Evolutionary conservation across 805 yeast genomes (phyloP).

Genomic region (Saturnispora mendoncae): DNA sequence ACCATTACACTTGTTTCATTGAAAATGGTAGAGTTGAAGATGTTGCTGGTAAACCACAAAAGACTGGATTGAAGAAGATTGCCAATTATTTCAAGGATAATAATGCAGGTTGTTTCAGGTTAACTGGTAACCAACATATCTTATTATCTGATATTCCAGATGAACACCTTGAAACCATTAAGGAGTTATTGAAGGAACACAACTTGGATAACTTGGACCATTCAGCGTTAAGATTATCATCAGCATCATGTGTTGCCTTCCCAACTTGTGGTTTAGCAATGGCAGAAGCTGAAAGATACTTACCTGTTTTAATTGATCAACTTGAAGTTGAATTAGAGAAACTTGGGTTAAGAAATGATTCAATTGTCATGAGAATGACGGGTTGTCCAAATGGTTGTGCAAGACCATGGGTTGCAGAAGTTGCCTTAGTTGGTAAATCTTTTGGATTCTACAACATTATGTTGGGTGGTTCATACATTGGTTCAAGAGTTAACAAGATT

Average conservation of each 20-base stretch:
- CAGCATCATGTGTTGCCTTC: conserved; percentile 96
- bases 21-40: conserved; percentile 97
- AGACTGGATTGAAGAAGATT: conserved; percentile 72
- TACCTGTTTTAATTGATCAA: conserved; percentile 75
- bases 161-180: conserved; percentile 53
- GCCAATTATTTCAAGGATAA: conserved; percentile 57
- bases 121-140: conserved; percentile 94
- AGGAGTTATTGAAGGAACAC: conserved; percentile 57
- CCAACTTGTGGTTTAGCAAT: conserved; percentile 98
- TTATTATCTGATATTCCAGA: conserved; percentile 66
- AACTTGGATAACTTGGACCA: conserved; percentile 70
- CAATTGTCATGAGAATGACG: conserved; percentile 95
- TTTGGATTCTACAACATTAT: conserved; percentile 85
- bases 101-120: conserved; percentile 76
- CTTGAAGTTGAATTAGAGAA: conserved; percentile 84
- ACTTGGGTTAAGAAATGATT: conserved; percentile 86
- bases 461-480: conserved; percentile 94
- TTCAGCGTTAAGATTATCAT: conserved; percentile 77
- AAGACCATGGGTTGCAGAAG: conserved; percentile 96
- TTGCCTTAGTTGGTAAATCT: conserved; percentile 93
- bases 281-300: conserved; percentile 94
- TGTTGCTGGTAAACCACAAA: conserved; percentile 82
- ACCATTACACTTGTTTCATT: conserved; percentile 89
- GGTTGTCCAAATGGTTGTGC: conserved; percentile 99
- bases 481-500: conserved; percentile 85